phyloP scores from a whole-genome alignment of 768 basidiomycete species.

The Gloeopeniophorella convolvens region DNA sequence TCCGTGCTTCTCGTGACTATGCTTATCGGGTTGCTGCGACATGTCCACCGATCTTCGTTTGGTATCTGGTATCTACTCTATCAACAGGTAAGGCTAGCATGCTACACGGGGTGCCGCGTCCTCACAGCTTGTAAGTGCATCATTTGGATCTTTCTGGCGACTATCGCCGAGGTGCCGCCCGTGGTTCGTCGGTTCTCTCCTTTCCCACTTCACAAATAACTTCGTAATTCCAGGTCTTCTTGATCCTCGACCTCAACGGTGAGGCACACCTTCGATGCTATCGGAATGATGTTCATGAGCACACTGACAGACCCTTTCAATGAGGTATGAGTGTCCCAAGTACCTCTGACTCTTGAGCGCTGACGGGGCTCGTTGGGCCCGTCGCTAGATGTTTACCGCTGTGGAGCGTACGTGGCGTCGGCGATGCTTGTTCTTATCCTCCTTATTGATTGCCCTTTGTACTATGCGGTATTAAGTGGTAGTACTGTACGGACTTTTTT shows the following conservation, averaged over 20 bases:
- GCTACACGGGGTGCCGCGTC: too few relatives aligned
- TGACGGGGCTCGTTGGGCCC: too few relatives aligned
- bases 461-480: background rate
- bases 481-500: background rate
- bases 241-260: constrained; percentile 8
- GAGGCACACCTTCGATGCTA: too few relatives aligned
- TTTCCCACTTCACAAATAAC: too few relatives aligned
- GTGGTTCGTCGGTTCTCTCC: background rate
- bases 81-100: constrained; percentile 15
- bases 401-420: background rate
- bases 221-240: background rate
- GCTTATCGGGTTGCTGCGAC: background rate
- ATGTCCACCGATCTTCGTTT: background rate
- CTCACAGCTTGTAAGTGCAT: too few relatives aligned
- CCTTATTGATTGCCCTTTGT: background rate
- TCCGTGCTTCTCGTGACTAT: background rate
- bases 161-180: too few relatives aligned
- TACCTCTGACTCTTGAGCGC: background rate
- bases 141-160: too few relatives aligned
- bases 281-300: background rate
- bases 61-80: constrained; percentile 9
- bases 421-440: background rate
- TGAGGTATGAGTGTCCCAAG: background rate
- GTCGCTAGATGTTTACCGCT: background rate
- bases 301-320: constrained; percentile 7